phyloP scores from a whole-genome alignment of 352 stramenopile genomes.

The Pythium myriotylum region DNA sequence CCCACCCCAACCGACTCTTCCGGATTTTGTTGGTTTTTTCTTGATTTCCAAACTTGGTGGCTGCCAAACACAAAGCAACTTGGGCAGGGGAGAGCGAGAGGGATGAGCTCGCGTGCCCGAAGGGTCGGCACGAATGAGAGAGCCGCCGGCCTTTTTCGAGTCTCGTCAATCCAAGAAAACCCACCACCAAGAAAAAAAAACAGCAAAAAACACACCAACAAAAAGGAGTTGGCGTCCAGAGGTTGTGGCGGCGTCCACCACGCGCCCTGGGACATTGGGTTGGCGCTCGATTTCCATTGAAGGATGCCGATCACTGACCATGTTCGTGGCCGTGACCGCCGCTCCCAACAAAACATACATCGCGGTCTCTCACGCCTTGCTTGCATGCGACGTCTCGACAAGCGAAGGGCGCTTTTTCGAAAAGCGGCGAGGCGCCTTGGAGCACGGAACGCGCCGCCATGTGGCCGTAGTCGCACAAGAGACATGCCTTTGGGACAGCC shows the following conservation, averaged over 20 bases:
- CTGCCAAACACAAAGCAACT: not conserved
- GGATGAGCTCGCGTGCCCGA: not conserved
- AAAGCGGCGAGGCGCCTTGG: not conserved
- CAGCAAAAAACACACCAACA: too few species aligned
- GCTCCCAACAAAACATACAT: not conserved
- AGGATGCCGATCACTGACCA: not conserved
- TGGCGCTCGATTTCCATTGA: too few species aligned
- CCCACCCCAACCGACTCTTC: too few species aligned
- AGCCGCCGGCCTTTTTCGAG: too few species aligned
- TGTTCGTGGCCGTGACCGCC: too few species aligned
- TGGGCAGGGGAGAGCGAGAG: not conserved
- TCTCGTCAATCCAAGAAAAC: not conserved
- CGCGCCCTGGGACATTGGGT: too few species aligned
- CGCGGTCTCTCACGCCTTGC: not conserved
- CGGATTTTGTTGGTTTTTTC: too few species aligned
- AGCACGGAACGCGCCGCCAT: not conserved
- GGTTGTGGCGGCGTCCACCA: too few species aligned
- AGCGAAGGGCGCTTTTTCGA: conserved; percentile 1
- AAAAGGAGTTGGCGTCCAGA: too few species aligned
- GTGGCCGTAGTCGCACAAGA: conserved; percentile 12
- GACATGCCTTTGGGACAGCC: conserved; percentile 25
- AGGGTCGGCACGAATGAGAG: conserved; percentile 7
- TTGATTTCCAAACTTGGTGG: too few species aligned
- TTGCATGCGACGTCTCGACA: not conserved
- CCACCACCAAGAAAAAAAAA: too few species aligned